These are phyloP conservation scores for Lecanicillium sp. DNA, from an alignment of 2,329 filamentous ascomycete species.

Conservation along the genomic window DNA sequence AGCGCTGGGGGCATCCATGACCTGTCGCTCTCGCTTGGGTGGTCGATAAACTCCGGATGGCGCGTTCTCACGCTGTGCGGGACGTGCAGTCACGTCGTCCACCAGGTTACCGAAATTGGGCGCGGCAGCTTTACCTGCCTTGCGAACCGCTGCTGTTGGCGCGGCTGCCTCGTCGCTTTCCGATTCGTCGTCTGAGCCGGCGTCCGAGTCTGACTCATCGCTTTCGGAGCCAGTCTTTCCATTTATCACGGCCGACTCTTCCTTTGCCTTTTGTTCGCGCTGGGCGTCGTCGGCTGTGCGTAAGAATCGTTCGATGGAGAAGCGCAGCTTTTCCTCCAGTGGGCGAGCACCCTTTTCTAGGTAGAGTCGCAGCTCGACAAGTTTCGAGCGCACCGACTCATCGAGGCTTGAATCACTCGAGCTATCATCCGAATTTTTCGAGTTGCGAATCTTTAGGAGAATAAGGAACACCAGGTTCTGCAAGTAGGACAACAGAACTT, in stretches of 20 bases:
- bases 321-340: constrained; percentile 82
- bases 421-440: constrained; percentile 17
- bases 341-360: constrained; percentile 88
- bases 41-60: constrained; percentile 75
- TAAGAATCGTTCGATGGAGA: constrained; percentile 92
- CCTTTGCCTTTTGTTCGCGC: constrained; percentile 30
- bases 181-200: constrained; percentile 22
- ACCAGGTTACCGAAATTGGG: constrained; percentile 23
- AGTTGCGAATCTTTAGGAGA: constrained; percentile 67
- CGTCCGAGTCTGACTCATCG: constrained; percentile 17
- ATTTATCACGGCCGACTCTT: constrained; percentile 18
- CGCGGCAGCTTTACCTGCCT: constrained; percentile 20
- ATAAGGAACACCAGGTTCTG: constrained; percentile 90
- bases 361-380: constrained; percentile 88
- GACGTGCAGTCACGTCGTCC: constrained; percentile 23
- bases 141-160: constrained; percentile 10
- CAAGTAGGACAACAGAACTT: constrained; percentile 91
- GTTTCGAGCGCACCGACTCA: constrained; percentile 65
- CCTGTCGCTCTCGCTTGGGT: constrained; percentile 77
- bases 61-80: constrained; percentile 21
- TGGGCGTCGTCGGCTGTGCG: constrained; percentile 74
- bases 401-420: constrained; percentile 38
- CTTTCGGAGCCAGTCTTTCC: constrained; percentile 12
- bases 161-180: constrained; percentile 25
- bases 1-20: constrained; percentile 61